phyloP scores from a whole-genome alignment of 352 stramenopile genomes.

The Pythium chondricola region DNA sequence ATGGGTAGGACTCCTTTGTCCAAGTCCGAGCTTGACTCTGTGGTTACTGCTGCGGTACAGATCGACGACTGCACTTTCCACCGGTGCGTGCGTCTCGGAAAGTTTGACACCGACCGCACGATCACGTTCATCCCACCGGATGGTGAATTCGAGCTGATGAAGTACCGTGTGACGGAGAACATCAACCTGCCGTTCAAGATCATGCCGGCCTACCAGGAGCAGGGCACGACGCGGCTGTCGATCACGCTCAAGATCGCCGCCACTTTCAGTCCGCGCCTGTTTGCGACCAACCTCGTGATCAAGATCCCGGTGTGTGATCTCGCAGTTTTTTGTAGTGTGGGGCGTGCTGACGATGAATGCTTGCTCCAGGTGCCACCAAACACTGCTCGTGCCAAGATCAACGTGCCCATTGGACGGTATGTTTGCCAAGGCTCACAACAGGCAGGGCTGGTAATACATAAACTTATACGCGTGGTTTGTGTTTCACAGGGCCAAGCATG shows the following conservation, averaged over 20 bases:
- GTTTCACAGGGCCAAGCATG: slow-evolving; percentile 92
- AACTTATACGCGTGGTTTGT: too few species aligned
- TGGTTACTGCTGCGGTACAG: slow-evolving; percentile 24
- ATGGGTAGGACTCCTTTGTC: too few species aligned
- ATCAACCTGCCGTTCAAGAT: slow-evolving; percentile 98
- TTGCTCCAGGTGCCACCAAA: slow-evolving; percentile 84
- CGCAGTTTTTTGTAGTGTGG: not conserved
- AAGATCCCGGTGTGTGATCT: slow-evolving; percentile 81
- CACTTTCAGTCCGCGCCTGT: slow-evolving; percentile 95
- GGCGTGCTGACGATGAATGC: slow-evolving; percentile 26
- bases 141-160: slow-evolving; percentile 99
- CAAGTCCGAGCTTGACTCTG: too few species aligned
- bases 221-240: slow-evolving; percentile 74
- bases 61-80: slow-evolving; percentile 99
- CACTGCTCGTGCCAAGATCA: slow-evolving; percentile 94
- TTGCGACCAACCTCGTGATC: slow-evolving; percentile 96
- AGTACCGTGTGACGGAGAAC: slow-evolving; percentile 96
- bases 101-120: slow-evolving; percentile 95
- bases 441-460: too few species aligned
- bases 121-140: slow-evolving; percentile 99
- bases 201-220: slow-evolving; percentile 96
- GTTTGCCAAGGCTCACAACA: too few species aligned
- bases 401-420: slow-evolving; percentile 87
- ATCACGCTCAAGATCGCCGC: slow-evolving; percentile 84
- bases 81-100: slow-evolving; percentile 94